Base-by-base conservation (phyloP, 2,329 filamentous ascomycete species). In the Triangularia verruculosa region DNA sequence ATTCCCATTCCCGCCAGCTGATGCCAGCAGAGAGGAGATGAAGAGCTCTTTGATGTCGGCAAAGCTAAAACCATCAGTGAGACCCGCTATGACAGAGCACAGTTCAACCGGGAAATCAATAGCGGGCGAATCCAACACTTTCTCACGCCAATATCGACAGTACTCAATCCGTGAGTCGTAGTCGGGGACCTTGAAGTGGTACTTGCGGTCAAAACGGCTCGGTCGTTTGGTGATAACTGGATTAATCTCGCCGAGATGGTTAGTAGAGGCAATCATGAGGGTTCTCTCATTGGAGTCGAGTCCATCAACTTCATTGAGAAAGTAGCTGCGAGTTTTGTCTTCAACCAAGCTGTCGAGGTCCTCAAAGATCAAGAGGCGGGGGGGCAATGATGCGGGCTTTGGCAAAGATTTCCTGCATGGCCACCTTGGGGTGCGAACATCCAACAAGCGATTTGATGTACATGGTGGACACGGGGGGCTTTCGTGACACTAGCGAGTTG, bases 271-370 rank as follows among this genome's bases (percentile, higher is more conserved):
- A 25, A 89, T 80, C 77, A 91, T 89, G 68, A 90, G 82, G 60
- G 91, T 89, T 9, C 89, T 89, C 67, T 91, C 86, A 67, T 91
- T 91, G 66, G 80, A 83, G 68, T 85, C 83, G 9, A 91, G 82
- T 0, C 89, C 89, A 66, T 91, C 89, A 1, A 91, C 84, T 73
- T 91, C 87, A 71, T 91, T 91, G 56, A 91, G 79, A 75, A 91
- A 91, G 77, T 89, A 91, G 59, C 82, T 86, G 27, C 88, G 80
- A 12, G 88, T 84, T 1, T 72, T 67, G 61, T 87, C 83, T 12
- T 80, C 81, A 53, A 91, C 83, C 39, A 91, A 81, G 11, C 83
- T 86, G 72, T 91, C 89, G 4, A 91, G 80, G 67, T 91, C 89
- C 73, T 91, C 89, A 64, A 91, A 89, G 43, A 91, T 85, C 2